These are phyloP conservation scores for Sporothrix variecibatus DNA, from an alignment of 2,329 filamentous ascomycete genomes.

Conservation along the genomic window DNA sequence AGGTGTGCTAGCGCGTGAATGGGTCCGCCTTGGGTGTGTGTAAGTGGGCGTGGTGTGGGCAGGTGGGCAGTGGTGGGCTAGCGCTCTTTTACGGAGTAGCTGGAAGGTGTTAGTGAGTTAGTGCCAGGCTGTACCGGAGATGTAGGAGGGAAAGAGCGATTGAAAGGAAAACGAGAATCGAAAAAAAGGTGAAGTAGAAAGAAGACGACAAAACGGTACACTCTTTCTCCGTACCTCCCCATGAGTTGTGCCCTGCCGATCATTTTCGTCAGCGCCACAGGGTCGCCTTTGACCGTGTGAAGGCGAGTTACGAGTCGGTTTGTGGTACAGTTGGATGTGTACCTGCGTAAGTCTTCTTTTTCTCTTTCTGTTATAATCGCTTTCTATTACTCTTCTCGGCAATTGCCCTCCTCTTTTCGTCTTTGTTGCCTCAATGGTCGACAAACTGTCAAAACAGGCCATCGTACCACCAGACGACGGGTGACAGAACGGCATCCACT, in stretches of 20 bases:
- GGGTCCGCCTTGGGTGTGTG: not conserved
- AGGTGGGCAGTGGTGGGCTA: not conserved
- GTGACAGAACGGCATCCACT: not conserved
- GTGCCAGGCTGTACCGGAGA: not conserved
- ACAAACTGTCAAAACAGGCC: not conserved
- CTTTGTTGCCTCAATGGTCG: slow-evolving; percentile 3
- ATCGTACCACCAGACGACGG: not conserved
- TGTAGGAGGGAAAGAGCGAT: not conserved
- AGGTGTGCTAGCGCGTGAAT: slow-evolving; percentile 16
- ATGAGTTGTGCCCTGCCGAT: slow-evolving; percentile 17
- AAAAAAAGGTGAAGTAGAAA: not conserved
- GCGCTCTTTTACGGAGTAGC: not conserved
- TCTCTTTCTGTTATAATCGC: not conserved
- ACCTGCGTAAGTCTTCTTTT: not conserved
- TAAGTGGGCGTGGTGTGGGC: not conserved
- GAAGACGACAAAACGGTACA: not conserved
- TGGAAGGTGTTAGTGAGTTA: not conserved
- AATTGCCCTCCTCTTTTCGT: not conserved
- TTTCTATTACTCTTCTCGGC: not conserved
- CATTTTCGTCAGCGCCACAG: slow-evolving; percentile 1
- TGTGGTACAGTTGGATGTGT: not conserved
- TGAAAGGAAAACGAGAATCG: not conserved
- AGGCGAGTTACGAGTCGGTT: not conserved
- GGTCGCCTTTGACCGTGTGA: not conserved
- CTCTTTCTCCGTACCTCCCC: no score